A percentile compares a stretch with the other conserved stretches of the same genome.
phyloP scores from a whole-genome alignment of 73 alveolate genomes.

The Paramecium octaurelia region DNA sequence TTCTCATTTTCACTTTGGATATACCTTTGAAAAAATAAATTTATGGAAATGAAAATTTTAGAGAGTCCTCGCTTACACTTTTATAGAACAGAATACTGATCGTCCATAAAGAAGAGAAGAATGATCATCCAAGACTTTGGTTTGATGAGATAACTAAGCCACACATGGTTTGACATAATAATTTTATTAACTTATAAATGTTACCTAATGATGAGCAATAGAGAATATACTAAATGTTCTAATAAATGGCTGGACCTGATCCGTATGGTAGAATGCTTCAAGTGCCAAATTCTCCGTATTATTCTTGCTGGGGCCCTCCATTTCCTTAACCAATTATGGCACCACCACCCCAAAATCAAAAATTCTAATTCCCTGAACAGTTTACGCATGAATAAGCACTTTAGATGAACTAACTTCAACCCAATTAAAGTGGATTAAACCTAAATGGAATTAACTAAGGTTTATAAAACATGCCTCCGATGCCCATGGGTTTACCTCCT shows the following conservation, averaged over 20 bases:
- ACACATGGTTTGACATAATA: not conserved
- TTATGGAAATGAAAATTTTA: not conserved
- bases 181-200: not conserved
- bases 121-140: not conserved
- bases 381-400: not conserved
- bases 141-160: not conserved
- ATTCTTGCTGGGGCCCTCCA: slow-evolving; percentile 20
- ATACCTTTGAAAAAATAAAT: not conserved
- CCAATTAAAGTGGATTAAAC: not conserved
- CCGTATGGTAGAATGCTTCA: not conserved
- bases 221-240: not conserved
- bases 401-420: not conserved
- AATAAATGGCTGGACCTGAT: slow-evolving; percentile 5
- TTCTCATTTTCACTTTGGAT: not conserved
- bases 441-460: not conserved
- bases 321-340: slow-evolving; percentile 6
- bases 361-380: not conserved
- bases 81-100: not conserved
- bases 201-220: slow-evolving; percentile 23
- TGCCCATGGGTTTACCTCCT: not conserved
- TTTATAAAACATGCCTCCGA: not conserved
- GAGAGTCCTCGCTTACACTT: not conserved
- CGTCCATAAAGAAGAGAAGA: not conserved
- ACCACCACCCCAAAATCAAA: not conserved
- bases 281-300: not conserved